Base-by-base conservation (phyloP, 2,329 filamentous ascomycete species). In the Teratosphaeria viscida region DNA sequence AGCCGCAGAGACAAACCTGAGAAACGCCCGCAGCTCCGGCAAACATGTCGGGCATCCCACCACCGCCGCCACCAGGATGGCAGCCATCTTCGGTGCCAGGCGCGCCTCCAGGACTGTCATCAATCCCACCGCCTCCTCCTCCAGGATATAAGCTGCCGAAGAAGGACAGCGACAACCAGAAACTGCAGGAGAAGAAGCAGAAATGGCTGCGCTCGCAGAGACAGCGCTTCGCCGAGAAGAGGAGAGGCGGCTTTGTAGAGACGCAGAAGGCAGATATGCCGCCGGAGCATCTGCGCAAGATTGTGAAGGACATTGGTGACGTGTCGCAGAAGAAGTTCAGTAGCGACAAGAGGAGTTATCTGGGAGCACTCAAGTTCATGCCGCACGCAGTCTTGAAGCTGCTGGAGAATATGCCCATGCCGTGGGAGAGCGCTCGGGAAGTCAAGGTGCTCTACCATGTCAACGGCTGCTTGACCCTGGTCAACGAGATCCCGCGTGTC, bases 301-400 rank as follows among this genome's bases (percentile, higher is more conserved):
- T 97, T 64, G 92, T 99, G 61, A 91, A 89, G 74, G 94, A 99
- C 75, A 99, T 99, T 72, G 95, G 95, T 67, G 94, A 99, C 80
- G 92, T 99, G 56, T 97, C 92, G 58, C 95, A 99, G 76, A 97
- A 96, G 80, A 97, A 96, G 75, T 99, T 96, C 79, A 96, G 90
- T 66, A 96, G 88, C 71, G 94, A 99, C 79, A 99, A 99, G 82
- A 85, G 94, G 67, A 96, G 92, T 76, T 99, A 99, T 74, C 82
- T 99, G 55, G 95, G 95, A 63, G 94, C 95, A 37, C 78, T 99
- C 64, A 99, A 99, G 77, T 99, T 96, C 78, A 99, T 99, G 94
- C 94, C 94, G 1, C 94, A 99, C 73, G 94, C 94, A 5, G 94
- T 99, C 11, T 78, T 99, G 77, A 99, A 99, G 79, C 82, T 99